A percentile compares a stretch with the other conserved stretches of the same genome.
These are phyloP conservation scores for Colletotrichum lindemuthianum DNA, from an alignment of 2,329 filamentous ascomycete genomes.

Conservation along the genomic window DNA sequence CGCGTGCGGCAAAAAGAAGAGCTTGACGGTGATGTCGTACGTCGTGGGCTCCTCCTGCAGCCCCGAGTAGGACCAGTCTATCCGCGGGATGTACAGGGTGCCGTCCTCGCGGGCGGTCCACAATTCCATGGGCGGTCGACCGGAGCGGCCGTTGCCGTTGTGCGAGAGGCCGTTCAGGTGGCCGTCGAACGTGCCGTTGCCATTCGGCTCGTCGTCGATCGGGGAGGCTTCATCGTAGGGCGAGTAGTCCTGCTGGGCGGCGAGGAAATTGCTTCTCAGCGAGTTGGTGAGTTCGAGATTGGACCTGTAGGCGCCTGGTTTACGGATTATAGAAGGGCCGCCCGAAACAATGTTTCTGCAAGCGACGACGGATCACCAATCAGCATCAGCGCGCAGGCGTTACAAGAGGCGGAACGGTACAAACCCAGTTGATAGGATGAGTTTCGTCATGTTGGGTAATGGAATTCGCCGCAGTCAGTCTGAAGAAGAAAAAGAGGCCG, in stretches of 20 bases:
- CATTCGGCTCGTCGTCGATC: slow-evolving; percentile 41
- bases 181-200: slow-evolving; percentile 26
- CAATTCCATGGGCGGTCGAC: slow-evolving; percentile 48
- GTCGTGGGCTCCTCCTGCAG: slow-evolving; percentile 83
- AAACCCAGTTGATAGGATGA: slow-evolving; percentile 87
- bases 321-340: slow-evolving; percentile 85
- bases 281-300: slow-evolving; percentile 94
- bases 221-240: slow-evolving; percentile 40
- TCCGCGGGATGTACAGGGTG: slow-evolving; percentile 79
- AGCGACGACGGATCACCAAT: slow-evolving; percentile 30
- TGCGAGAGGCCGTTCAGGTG: slow-evolving; percentile 44
- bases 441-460: slow-evolving; percentile 71
- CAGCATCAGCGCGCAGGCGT: slow-evolving; percentile 27
- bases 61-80: slow-evolving; percentile 76
- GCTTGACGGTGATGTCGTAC: slow-evolving; percentile 95
- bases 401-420: slow-evolving; percentile 21
- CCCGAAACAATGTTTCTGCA: slow-evolving; percentile 83
- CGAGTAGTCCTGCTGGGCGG: slow-evolving; percentile 73
- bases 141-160: slow-evolving; percentile 40
- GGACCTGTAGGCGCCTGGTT: slow-evolving; percentile 80
- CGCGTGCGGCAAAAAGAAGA: slow-evolving; percentile 88
- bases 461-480: neutral
- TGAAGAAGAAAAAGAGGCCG: neutral
- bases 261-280: slow-evolving; percentile 83
- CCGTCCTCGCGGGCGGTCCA: slow-evolving; percentile 75